A percentile compares a stretch with the other conserved stretches of the same genome.
Conservation (phyloP, 2,329 filamentous ascomycete species). For the Helotiales sp. region DNA sequence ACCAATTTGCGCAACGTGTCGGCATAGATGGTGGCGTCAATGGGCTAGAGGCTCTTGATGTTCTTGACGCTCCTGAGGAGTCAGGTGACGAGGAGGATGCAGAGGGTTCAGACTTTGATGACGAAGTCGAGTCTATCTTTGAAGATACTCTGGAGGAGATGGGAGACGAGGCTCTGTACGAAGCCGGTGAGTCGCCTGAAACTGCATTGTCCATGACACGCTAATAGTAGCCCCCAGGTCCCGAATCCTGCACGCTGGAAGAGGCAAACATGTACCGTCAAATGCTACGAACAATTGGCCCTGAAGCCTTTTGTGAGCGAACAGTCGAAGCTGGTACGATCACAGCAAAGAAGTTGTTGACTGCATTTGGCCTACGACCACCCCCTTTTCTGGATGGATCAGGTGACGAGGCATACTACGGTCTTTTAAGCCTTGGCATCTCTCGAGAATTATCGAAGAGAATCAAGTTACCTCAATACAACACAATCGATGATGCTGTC, state of each 20-base stretch:
- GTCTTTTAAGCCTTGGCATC: conserved; percentile 74
- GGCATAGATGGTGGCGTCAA: not conserved
- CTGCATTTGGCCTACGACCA: conserved; percentile 78
- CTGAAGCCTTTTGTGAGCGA: conserved; percentile 71
- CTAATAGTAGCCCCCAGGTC: conserved; percentile 29
- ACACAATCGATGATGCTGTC: conserved; percentile 86
- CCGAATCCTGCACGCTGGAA: conserved; percentile 57
- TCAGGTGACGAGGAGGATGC: conserved; percentile 21
- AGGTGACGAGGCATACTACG: conserved; percentile 73
- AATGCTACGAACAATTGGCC: conserved; percentile 74
- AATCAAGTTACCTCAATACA: conserved; percentile 76
- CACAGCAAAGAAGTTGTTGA: conserved; percentile 79
- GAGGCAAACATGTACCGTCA: conserved; percentile 69
- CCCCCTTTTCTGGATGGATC: conserved; percentile 72
- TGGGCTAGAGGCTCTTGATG: conserved; percentile 7
- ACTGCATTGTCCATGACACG: conserved; percentile 14
- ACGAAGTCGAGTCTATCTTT: conserved; percentile 21
- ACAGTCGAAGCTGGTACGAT: conserved; percentile 69
- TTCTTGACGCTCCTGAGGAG: too few relatives aligned
- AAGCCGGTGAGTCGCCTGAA: conserved; percentile 37
- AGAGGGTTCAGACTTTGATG: conserved; percentile 23
- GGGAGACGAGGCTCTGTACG: conserved; percentile 45
- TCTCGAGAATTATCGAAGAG: conserved; percentile 79
- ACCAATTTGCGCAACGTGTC: conserved; percentile 16
- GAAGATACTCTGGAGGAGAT: conserved; percentile 48